Evolutionary conservation across 495 filamentous ascomycete genomes (phyloP).

Genomic region (Hypoxylon lienhwacheense): DNA sequence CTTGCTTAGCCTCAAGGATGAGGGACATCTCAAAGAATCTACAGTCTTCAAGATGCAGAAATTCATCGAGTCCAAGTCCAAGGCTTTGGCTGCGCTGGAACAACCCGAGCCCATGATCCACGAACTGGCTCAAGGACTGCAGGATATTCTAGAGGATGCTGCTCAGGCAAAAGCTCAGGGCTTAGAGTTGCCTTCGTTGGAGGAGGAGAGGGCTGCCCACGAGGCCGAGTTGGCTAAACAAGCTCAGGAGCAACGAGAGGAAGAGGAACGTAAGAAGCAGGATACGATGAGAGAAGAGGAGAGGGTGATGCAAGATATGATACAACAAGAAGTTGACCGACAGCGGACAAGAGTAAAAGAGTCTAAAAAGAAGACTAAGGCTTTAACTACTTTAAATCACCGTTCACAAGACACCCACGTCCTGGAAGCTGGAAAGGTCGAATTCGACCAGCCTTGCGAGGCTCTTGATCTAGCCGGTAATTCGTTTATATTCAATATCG

Average conservation of each 20-base stretch:
- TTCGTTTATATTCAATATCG: slow-evolving; percentile 61
- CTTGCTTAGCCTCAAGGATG: slow-evolving; percentile 67
- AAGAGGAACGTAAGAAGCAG: slow-evolving; percentile 52
- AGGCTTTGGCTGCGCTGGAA: slow-evolving; percentile 56
- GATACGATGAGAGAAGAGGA: slow-evolving; percentile 74
- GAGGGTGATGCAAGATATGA: slow-evolving; percentile 68
- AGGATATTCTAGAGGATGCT: slow-evolving; percentile 87
- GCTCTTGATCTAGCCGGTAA: slow-evolving; percentile 61
- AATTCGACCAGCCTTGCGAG: slow-evolving; percentile 71
- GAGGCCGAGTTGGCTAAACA: slow-evolving; percentile 54
- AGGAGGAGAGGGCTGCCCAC: slow-evolving; percentile 79
- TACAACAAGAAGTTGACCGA: slow-evolving; percentile 73
- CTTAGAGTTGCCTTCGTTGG: slow-evolving; percentile 77
- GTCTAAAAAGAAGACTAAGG: slow-evolving; percentile 49
- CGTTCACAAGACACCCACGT: slow-evolving; percentile 18
- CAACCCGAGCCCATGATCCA: slow-evolving; percentile 87
- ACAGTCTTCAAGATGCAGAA: slow-evolving; percentile 68
- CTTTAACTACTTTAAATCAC: slow-evolving; percentile 25
- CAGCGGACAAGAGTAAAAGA: slow-evolving; percentile 62
- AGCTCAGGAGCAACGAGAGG: slow-evolving; percentile 53
- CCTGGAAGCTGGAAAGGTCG: slow-evolving; percentile 44
- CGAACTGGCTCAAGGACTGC: slow-evolving; percentile 77
- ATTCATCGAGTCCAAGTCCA: slow-evolving; percentile 69
- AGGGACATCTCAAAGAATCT: slow-evolving; percentile 61
- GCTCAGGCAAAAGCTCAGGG: slow-evolving; percentile 71